phyloP scores from a whole-genome alignment of 179 eudicot species.

The Spergularia azorica region DNA sequence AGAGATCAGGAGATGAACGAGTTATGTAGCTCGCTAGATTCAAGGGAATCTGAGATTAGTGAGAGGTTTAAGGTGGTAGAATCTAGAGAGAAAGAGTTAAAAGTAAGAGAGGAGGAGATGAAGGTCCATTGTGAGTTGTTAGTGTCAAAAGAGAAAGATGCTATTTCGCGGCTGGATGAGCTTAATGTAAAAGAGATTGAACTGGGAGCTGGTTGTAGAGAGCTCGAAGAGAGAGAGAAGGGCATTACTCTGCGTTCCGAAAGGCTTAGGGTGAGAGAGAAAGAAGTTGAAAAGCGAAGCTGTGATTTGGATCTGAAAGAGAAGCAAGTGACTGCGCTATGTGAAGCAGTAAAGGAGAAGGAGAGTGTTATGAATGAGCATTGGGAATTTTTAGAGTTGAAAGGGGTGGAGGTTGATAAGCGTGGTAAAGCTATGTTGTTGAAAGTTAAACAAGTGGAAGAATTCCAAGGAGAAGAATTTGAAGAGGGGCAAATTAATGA shows the following conservation, averaged over 20 bases:
- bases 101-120: constrained; percentile 14
- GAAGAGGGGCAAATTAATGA: constrained; percentile 7
- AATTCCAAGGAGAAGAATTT: background rate
- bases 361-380: constrained; percentile 2
- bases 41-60: constrained; percentile 6
- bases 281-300: constrained; percentile 8
- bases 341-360: constrained; percentile 4
- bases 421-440: background rate
- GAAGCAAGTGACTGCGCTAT: constrained; percentile 6
- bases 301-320: constrained; percentile 9
- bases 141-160: background rate
- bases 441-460: constrained; percentile 2
- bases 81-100: constrained; percentile 12
- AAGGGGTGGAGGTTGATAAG: background rate
- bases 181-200: background rate
- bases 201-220: background rate
- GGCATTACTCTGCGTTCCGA: constrained; percentile 7
- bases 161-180: background rate
- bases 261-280: constrained; percentile 7
- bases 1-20: constrained; percentile 1
- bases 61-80: constrained; percentile 12
- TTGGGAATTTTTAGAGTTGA: constrained; percentile 4
- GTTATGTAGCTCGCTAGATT: constrained; percentile 10
- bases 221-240: constrained; percentile 7
- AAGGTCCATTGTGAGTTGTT: background rate